phyloP scores from a whole-genome alignment of 1,284 basidiomycete genomes.

The Anthracocystis setariae region DNA sequence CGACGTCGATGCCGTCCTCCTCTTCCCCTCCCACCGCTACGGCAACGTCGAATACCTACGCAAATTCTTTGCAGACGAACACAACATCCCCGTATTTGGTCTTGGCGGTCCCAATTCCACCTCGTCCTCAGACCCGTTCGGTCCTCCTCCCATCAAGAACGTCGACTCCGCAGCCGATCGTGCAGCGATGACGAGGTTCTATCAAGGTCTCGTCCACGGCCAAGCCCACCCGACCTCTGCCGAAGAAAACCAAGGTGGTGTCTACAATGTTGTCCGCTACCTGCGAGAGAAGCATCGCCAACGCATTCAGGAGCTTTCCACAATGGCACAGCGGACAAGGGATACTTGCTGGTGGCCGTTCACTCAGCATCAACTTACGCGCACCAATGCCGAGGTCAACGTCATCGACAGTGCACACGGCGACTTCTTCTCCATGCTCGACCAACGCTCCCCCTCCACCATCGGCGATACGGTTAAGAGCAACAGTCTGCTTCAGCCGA shows the following conservation, averaged over 20 bases:
- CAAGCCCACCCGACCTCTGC: constrained; percentile 3
- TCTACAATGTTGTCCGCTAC: constrained; percentile 73
- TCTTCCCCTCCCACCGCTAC: constrained; percentile 76
- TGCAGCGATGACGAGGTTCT: constrained; percentile 77
- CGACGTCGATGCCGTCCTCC: constrained; percentile 83
- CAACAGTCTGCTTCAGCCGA: constrained; percentile 73
- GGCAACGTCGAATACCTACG: constrained; percentile 82
- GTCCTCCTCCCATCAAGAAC: constrained; percentile 68
- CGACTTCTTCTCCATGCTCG: constrained; percentile 77
- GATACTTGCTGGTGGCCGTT: constrained; percentile 96
- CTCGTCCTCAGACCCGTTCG: constrained; percentile 20
- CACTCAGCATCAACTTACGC: constrained; percentile 78
- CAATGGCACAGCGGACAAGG: constrained; percentile 81
- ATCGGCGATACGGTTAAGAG: constrained; percentile 4
- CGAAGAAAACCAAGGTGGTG: constrained; percentile 52
- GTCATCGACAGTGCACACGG: constrained; percentile 88
- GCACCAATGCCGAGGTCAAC: constrained; percentile 52
- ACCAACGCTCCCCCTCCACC: constrained; percentile 16
- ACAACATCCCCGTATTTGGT: constrained; percentile 72
- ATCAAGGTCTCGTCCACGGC: constrained; percentile 69
- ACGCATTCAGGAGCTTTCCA: constrained; percentile 77
- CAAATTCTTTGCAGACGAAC: constrained; percentile 77
- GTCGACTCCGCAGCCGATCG: constrained; percentile 72
- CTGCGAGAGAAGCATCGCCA: constrained; percentile 76
- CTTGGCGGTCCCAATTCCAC: constrained; percentile 47